Base-by-base conservation (phyloP, 1,284 basidiomycete species). In the Tilletia horrida region DNA sequence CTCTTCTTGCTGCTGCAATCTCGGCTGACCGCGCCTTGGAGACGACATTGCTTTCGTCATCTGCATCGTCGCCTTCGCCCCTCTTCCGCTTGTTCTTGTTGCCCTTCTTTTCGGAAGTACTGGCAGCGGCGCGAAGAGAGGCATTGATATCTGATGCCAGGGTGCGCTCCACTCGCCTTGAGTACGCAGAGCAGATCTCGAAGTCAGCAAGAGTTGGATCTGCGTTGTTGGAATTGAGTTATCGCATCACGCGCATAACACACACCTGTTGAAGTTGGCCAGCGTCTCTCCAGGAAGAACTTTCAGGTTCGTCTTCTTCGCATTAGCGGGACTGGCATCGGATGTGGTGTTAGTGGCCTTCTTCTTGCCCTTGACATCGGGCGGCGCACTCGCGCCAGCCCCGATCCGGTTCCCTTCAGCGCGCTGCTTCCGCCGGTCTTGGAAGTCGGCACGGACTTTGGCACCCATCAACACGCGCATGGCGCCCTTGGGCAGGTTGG, bases 391-490 rank as follows among this genome's bases (percentile, higher is more conserved):
- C 3, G 29, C 29, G 3, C 50, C 23, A 21, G 11, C 50, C n/a
- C 50, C 50, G 21, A 52, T 52, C 27, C 50, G 29, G 27, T 31
- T 59, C 55, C 16, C 16, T 16, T 31, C 31, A 29, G 7, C 55
- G 35, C 35, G 35, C 3, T 16, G 27, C 9, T 29, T 25, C 27
- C n/a, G 27, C 55, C 55, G 27, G 18, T 59, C 29, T 40, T 59
- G 55, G 29, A 29, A 59, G 29, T 59, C 55, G 27, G 55, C 55
- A 9, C 31, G 55, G 14, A 29, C 31, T 16, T 59, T 11, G 6
- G 55, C 55, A 21, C 55, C 55, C 55, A 59, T 59, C 3, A 59
- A 7, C 16, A 59, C 31, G 55, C 55, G 55, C 55, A 59, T 59
- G 29, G 55, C 55, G 55, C 55, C 55, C 27, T 59, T 59, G 1